Evolutionary conservation across 2,329 filamentous ascomycete species (phyloP).

Genomic region (Neopestalotiopsis rosae): DNA sequence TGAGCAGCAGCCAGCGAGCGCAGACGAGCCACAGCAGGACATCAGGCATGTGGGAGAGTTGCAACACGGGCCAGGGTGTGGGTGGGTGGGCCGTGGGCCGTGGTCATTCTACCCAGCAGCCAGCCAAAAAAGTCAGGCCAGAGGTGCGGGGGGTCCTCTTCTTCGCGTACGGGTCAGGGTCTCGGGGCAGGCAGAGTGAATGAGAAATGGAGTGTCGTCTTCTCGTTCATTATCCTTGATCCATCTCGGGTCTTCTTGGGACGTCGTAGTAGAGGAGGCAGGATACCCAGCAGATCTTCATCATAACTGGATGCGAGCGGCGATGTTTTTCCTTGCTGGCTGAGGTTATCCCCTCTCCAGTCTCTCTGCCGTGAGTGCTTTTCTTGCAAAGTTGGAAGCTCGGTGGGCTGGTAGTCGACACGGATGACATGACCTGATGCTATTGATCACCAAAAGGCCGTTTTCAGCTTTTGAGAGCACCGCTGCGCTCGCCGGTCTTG

Average conservation of each 20-base stretch:
- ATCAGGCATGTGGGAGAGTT: neutral
- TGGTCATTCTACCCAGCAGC: neutral
- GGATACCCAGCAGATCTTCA: neutral
- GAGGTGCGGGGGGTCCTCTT: neutral
- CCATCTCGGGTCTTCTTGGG: neutral
- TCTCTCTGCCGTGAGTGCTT: neutral
- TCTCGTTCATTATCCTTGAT: neutral
- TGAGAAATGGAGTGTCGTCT: neutral
- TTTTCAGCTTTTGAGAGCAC: no score
- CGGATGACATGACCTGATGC: no score
- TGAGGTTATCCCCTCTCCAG: neutral
- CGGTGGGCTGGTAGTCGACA: no score
- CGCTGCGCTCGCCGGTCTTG: neutral
- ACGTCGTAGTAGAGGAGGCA: neutral
- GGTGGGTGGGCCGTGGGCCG: neutral
- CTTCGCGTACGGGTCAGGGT: neutral
- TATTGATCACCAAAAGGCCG: no score
- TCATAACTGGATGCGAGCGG: neutral
- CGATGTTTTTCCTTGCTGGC: neutral
- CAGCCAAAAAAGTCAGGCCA: neutral
- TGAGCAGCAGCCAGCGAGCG: no score
- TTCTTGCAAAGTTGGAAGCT: no score
- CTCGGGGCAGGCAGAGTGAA: neutral
- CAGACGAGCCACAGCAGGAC: neutral
- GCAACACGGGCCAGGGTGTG: neutral